phyloP scores from a whole-genome alignment of 73 alveolate species.

The Durusdinium trenchii region DNA sequence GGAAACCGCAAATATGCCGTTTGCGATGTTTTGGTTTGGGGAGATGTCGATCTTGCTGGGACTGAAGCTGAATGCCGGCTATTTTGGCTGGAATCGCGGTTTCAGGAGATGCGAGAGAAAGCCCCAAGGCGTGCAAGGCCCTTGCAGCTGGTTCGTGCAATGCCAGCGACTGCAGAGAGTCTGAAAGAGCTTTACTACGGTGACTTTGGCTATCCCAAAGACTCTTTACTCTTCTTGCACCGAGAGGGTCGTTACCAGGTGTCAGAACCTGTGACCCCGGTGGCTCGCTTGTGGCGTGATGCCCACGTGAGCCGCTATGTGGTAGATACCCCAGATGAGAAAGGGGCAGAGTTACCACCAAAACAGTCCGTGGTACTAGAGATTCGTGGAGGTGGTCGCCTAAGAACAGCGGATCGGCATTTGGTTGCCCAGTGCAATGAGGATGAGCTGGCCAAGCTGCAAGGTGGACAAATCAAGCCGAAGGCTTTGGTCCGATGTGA shows the following conservation, averaged over 20 bases:
- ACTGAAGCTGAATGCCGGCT: slow-evolving; percentile 88
- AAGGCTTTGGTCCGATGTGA: slow-evolving; percentile 84
- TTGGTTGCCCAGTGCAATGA: slow-evolving; percentile 85
- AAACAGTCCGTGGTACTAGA: slow-evolving; percentile 88
- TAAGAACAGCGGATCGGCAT: slow-evolving; percentile 92
- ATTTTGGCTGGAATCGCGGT: slow-evolving; percentile 91
- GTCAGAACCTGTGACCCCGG: slow-evolving; percentile 88
- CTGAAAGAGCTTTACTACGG: slow-evolving; percentile 60
- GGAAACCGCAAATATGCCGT: slow-evolving; percentile 84
- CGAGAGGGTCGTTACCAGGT: slow-evolving; percentile 85
- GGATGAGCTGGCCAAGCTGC: slow-evolving; percentile 76
- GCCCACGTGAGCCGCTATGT: slow-evolving; percentile 78
- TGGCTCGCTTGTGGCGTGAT: slow-evolving; percentile 88
- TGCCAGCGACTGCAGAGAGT: slow-evolving; percentile 78
- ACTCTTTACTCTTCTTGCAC: slow-evolving; percentile 74
- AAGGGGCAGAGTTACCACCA: slow-evolving; percentile 71
- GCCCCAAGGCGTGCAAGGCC: slow-evolving; percentile 88
- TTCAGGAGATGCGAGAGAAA: slow-evolving; percentile 76
- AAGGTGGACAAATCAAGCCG: slow-evolving; percentile 52
- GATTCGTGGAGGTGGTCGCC: slow-evolving; percentile 72
- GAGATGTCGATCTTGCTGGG: slow-evolving; percentile 69
- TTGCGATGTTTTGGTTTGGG: slow-evolving; percentile 93
- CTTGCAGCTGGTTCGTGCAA: slow-evolving; percentile 51
- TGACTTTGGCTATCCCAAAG: slow-evolving; percentile 77
- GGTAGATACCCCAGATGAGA: slow-evolving; percentile 92